Percentiles rank a stretch among this genome's conserved stretches.
Conservation (phyloP, 352 stramenopile species). For the Thalassiosira oceanica region DNA sequence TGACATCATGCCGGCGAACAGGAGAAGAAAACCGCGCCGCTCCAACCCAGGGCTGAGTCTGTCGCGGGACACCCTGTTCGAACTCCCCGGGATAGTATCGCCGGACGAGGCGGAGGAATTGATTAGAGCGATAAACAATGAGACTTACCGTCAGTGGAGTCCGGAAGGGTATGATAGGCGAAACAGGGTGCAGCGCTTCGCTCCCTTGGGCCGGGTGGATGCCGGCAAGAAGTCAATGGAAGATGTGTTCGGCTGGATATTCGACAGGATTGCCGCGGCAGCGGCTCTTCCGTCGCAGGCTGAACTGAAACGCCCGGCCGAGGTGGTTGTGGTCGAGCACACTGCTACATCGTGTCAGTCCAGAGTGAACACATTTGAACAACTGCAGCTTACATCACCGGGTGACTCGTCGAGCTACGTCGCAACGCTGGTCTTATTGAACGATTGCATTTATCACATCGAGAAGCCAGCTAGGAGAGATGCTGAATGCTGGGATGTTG, state of each 20-base stretch:
- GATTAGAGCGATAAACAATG: slow-evolving; percentile 38
- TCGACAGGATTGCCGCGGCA: slow-evolving; percentile 29
- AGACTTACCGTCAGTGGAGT: slow-evolving; percentile 39
- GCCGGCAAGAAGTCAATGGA: slow-evolving; percentile 18
- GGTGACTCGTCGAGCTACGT: too few species aligned
- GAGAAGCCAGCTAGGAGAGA: slow-evolving; percentile 59
- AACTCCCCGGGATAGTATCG: slow-evolving; percentile 46
- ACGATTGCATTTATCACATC: slow-evolving; percentile 44
- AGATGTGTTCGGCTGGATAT: slow-evolving; percentile 44
- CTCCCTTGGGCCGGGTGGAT: background rate
- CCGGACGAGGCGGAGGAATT: slow-evolving; percentile 45
- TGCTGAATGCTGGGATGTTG: slow-evolving; percentile 58
- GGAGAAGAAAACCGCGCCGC: too few species aligned
- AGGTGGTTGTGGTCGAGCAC: slow-evolving; percentile 40
- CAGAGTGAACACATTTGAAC: slow-evolving; percentile 65
- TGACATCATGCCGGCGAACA: too few species aligned
- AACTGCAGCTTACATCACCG: too few species aligned
- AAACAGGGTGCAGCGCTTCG: slow-evolving; percentile 50
- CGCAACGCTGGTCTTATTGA: slow-evolving; percentile 50
- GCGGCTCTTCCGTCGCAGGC: slow-evolving; percentile 34
- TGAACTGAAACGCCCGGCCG: slow-evolving; percentile 25
- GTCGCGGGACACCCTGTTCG: slow-evolving; percentile 15
- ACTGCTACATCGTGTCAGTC: slow-evolving; percentile 32
- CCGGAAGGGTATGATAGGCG: slow-evolving; percentile 47
- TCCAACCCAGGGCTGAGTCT: slow-evolving; percentile 22